Evolutionary conservation across 2,329 filamentous ascomycete species (phyloP), one percentile per base, ranked within the genome.

Genomic region (Kalmusia sp.): DNA sequence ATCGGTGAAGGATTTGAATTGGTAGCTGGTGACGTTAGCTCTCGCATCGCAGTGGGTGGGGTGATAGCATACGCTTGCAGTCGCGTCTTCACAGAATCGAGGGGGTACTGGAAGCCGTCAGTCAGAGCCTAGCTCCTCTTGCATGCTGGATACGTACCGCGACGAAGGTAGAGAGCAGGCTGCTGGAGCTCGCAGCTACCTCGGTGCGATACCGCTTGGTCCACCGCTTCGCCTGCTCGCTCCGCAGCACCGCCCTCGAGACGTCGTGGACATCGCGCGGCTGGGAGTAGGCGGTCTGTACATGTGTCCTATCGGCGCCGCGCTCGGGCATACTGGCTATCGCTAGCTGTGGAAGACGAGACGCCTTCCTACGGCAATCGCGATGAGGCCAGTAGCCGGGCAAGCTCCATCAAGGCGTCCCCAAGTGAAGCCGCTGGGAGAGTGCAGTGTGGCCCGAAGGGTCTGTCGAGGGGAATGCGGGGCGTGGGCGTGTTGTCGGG

Each of bases 1-100:
- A 73, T 91, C 87, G 69, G 84, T 75, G 74, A 90, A 91, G 62
- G 84, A 90, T 61, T 84, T 82, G 76, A 90, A 93, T 59, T 89
- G 86, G 76, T 95, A 93, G 39, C 71, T 73, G 51, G 35, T 44
- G 19, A 30, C 25, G 61, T 71, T 54, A 71, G 63, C 25, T 24
- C 28, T 52, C 25, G 44, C 19, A 31, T 9, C 21, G 14, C 22
- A 21, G 46, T 52, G 41, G 35, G 51, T 33, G 48, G 44, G 25
- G 39, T 3, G 17, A 17, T 28, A 30, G 17, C 75, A 57, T 74
- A 78, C 61, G 89, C 90, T 79, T 96, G 91, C 86, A 95, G 91
- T 68, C 91, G 89, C 51, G 90, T 93, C 80, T 96, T 96, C 72
- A 93, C 88, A 66, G 91, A 93, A 74, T 96, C 91, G 63, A 96